A percentile compares a stretch with the other conserved stretches of the same genome.
These are phyloP conservation scores for Breviolum minutum DNA, from an alignment of 73 alveolate species.

Conservation along the genomic window DNA sequence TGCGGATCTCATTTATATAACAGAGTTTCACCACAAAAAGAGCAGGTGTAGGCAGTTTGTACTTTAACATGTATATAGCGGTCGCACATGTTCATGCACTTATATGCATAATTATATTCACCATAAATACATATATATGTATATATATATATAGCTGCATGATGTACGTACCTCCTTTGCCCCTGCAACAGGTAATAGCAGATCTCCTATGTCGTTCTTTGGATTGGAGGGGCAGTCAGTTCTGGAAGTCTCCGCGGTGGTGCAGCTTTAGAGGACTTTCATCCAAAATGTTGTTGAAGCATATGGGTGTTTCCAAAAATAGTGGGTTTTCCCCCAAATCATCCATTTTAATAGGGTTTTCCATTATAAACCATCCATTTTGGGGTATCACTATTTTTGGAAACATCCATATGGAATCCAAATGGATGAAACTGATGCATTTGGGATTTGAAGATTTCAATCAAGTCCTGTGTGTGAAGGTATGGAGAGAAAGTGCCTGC, in stretches of 20 bases:
- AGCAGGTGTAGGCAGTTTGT: not conserved
- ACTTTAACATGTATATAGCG: not conserved
- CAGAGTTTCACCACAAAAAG: not conserved
- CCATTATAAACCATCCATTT: too few species aligned
- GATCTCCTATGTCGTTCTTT: conserved; percentile 43
- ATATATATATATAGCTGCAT: not conserved
- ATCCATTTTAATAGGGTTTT: too few species aligned
- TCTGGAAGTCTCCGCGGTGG: conserved; percentile 19
- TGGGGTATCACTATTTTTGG: too few species aligned
- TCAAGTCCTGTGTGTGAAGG: too few species aligned
- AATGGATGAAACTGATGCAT: too few species aligned
- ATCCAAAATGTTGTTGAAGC: not conserved
- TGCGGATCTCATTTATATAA: not conserved
- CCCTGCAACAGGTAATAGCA: conserved; percentile 18
- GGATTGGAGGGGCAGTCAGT: conserved; percentile 62
- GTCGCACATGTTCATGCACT: too few species aligned
- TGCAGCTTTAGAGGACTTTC: not conserved
- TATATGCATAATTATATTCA: not conserved
- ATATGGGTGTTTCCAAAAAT: not conserved
- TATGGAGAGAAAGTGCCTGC: too few species aligned
- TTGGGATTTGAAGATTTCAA: too few species aligned
- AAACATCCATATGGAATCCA: too few species aligned
- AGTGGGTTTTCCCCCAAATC: not conserved
- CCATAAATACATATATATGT: not conserved
- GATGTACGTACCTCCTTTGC: not conserved